phyloP scores from a whole-genome alignment of 2,329 filamentous ascomycete genomes.

The Trichocomaceae sp. region DNA sequence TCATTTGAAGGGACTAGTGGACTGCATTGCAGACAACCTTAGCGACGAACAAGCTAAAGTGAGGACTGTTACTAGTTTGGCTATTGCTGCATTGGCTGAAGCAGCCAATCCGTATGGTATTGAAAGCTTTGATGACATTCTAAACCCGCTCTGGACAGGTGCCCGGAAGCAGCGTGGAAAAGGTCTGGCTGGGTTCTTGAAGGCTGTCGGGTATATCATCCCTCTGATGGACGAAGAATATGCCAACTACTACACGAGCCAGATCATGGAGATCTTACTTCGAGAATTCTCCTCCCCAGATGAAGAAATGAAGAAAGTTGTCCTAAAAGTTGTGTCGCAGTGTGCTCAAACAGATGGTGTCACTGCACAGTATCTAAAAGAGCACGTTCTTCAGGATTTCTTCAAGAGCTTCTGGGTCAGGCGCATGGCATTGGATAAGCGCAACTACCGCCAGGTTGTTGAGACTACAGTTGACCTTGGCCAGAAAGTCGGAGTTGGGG shows the following conservation, averaged over 20 bases:
- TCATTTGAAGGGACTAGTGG: slow-evolving; percentile 90
- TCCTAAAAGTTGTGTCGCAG: slow-evolving; percentile 93
- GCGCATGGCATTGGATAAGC: slow-evolving; percentile 92
- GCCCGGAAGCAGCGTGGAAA: slow-evolving; percentile 95
- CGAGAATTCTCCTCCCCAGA: slow-evolving; percentile 95
- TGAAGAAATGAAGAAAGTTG: slow-evolving; percentile 99
- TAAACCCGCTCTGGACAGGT: slow-evolving; percentile 95
- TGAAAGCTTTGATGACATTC: slow-evolving; percentile 94
- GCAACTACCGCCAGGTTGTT: slow-evolving; percentile 95
- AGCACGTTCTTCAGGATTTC: slow-evolving; percentile 90
- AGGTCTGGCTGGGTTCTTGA: slow-evolving; percentile 88
- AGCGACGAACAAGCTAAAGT: slow-evolving; percentile 99
- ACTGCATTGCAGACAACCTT: slow-evolving; percentile 91
- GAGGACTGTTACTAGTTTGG: slow-evolving; percentile 87
- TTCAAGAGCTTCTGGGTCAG: slow-evolving; percentile 99
- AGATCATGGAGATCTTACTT: slow-evolving; percentile 97
- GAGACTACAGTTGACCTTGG: slow-evolving; percentile 96
- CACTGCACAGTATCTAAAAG: slow-evolving; percentile 88
- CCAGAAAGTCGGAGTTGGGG: slow-evolving; percentile 93
- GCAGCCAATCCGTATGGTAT: slow-evolving; percentile 98
- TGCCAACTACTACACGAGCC: slow-evolving; percentile 95
- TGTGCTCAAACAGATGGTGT: slow-evolving; percentile 93
- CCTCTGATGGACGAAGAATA: slow-evolving; percentile 99
- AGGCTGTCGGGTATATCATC: slow-evolving; percentile 96
- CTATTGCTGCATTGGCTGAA: slow-evolving; percentile 90